Base-by-base conservation (phyloP, 2,329 filamentous ascomycete species). In the Botrytis byssoidea region DNA sequence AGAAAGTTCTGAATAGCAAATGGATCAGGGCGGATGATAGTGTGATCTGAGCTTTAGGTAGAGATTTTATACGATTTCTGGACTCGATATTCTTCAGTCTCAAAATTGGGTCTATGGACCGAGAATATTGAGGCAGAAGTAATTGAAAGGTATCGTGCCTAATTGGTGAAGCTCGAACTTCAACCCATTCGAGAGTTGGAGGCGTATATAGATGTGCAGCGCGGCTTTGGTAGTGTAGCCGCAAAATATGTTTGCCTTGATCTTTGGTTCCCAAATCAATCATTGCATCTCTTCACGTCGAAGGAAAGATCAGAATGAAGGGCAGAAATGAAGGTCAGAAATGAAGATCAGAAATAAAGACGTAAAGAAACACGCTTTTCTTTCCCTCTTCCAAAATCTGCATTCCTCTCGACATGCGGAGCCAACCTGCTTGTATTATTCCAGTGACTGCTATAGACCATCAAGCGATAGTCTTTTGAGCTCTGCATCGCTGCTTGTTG, bases 1-100 rank as follows among this genome's bases (percentile, higher is more conserved):
- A 2, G 22, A 67, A 40, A 9, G 29, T 14, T 29, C n/a, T 29
- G 51, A 57, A n/a, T n/a, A n/a, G n/a, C n/a, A n/a, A n/a, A 57
- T 57, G 14, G 51, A 29, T 18, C n/a, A 57, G 51, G 35, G 46
- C 14, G 25, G 46, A 67, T 40, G 20, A 22, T n/a, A 22, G 37
- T 18, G 32, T 29, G 46, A 67, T 67, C 32, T 40, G 46, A 67
- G 46, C 65, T 67, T 67, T 20, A n/a, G 32, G 29, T 44, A 67
- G 25, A 67, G 32, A 7, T 9, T n/a, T 51, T n/a, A 22, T 35
- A 37, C 6, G 32, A 57, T 57, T 57, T 29, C 51, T n/a, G n/a
- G 51, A 3, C 51, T 57, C 14, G 51, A 29, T 57, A 3, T 57
- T 57, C n/a, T 57, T 4, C n/a, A 14, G 48, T 55, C 25, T 57